Percentiles rank a stretch among this genome's conserved stretches.
These are phyloP conservation scores for Mallotus repandus DNA, from an alignment of 441 rosid genomes.

Conservation along the genomic window DNA sequence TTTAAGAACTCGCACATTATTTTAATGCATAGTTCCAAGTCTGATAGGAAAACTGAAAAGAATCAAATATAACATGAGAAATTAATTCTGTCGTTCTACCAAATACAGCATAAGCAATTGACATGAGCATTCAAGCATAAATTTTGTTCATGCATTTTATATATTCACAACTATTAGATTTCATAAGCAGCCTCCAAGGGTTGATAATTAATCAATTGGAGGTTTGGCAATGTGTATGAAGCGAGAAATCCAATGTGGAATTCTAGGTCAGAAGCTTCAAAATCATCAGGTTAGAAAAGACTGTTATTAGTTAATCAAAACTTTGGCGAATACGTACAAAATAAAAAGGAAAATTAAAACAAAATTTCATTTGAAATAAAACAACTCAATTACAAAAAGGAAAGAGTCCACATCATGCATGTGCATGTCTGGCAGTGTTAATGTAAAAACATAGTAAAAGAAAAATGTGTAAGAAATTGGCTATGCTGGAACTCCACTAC, in stretches of 20 bases:
- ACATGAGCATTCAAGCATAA: neutral
- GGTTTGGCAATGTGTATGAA: neutral
- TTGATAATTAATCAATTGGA: neutral
- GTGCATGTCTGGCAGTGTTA: neutral
- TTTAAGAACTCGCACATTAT: neutral
- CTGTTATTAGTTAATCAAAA: neutral
- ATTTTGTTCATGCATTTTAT: no score
- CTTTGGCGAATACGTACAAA: neutral
- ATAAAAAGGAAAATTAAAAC: no score
- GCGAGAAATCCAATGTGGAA: neutral
- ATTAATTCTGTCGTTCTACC: neutral
- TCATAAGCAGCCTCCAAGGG: neutral
- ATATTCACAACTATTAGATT: neutral
- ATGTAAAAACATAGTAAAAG: neutral
- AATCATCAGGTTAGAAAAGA: neutral
- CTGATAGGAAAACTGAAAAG: neutral
- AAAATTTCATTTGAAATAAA: no score
- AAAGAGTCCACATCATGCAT: neutral
- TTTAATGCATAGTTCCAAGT: neutral
- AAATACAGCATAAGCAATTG: neutral
- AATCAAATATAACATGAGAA: neutral
- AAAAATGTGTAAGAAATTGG: neutral
- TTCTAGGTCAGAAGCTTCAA: neutral
- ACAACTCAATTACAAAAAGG: neutral
- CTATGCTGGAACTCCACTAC: neutral